These are phyloP conservation scores for Cyclospora cayetanensis DNA, from an alignment of 169 alveolate species.

Conservation along the genomic window DNA sequence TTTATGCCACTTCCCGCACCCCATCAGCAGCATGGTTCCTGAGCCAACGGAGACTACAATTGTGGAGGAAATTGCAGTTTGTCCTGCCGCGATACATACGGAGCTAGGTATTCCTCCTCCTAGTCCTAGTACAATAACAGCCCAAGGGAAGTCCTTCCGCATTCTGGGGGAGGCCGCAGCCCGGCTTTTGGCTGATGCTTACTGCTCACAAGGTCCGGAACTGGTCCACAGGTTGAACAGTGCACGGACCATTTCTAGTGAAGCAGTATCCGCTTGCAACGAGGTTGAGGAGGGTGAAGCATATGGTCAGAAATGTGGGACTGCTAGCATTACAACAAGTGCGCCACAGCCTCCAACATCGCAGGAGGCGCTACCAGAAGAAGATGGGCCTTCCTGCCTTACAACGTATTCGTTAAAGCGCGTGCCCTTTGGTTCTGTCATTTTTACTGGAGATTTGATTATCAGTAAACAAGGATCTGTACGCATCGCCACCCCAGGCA, in stretches of 20 bases:
- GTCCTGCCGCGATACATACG: background rate
- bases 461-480: slow-evolving; percentile 4
- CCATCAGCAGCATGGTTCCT: too few species aligned
- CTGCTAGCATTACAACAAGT: background rate
- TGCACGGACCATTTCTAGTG: background rate
- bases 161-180: slow-evolving; percentile 2
- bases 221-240: background rate
- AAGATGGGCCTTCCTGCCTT: background rate
- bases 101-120: background rate
- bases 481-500: slow-evolving; percentile 34
- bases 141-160: background rate
- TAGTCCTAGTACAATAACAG: background rate
- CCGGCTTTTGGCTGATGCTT: background rate
- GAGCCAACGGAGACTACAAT: background rate
- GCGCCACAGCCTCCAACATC: background rate
- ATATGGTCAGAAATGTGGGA: background rate
- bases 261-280: background rate
- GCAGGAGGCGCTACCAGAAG: too few species aligned
- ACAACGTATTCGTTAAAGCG: background rate
- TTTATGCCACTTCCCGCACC: too few species aligned
- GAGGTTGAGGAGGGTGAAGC: background rate
- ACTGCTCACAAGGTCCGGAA: background rate
- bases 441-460: background rate
- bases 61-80: background rate
- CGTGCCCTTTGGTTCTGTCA: slow-evolving; percentile 8